A percentile compares a stretch with the other conserved stretches of the same genome.
Conservation (phyloP, 139 green algal genomes). For the Diplosphaera chodatii region DNA sequence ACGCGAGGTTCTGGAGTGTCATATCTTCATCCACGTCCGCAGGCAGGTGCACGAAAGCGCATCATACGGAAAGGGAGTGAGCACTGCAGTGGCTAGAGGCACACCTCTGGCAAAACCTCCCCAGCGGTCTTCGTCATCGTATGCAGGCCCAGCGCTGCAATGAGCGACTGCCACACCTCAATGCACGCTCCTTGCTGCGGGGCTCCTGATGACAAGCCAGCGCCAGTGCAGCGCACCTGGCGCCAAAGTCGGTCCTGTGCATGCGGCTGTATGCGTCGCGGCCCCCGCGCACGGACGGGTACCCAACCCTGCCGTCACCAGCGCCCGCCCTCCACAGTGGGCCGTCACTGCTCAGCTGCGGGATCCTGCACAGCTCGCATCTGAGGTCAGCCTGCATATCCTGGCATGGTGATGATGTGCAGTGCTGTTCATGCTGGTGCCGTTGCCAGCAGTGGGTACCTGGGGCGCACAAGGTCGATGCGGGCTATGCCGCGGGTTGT, state of each 20-base stretch:
- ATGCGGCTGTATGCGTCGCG: not conserved
- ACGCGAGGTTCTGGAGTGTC: not conserved
- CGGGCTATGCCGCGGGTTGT: not conserved
- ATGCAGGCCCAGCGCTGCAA: slow-evolving; percentile 4
- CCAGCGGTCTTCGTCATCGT: not conserved
- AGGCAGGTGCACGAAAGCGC: too few relatives aligned
- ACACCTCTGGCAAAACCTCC: slow-evolving; percentile 3
- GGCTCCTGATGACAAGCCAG: too few relatives aligned
- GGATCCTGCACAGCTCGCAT: not conserved
- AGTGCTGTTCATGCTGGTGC: too few relatives aligned
- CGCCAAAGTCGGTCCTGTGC: not conserved
- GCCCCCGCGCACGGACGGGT: not conserved
- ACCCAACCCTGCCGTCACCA: not conserved
- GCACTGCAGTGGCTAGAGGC: too few relatives aligned
- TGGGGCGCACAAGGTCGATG: not conserved
- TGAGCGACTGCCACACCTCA: too few relatives aligned
- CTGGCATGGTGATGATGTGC: too few relatives aligned
- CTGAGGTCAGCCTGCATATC: too few relatives aligned
- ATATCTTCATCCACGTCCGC: too few relatives aligned
- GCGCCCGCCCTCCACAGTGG: not conserved
- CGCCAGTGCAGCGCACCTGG: not conserved
- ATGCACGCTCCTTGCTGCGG: too few relatives aligned
- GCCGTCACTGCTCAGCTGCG: not conserved
- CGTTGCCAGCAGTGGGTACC: too few relatives aligned
- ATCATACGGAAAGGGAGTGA: too few relatives aligned